Base-by-base conservation (phyloP, 169 alveolate species). In the Cryptosporidium meleagridis region DNA sequence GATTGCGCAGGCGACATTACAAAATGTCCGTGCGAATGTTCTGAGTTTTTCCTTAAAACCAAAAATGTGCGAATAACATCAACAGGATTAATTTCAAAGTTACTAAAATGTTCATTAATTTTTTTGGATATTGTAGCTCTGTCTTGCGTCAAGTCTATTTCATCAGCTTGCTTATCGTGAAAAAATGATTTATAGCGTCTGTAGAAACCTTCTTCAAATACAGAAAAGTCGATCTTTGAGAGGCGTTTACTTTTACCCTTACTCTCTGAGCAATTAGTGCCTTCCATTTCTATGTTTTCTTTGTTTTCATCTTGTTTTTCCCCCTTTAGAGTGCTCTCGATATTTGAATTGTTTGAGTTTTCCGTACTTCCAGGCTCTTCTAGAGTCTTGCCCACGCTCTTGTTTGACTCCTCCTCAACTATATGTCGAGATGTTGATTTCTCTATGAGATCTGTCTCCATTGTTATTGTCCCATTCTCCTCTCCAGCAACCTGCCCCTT, bases 1-100 rank as follows among this genome's bases (percentile, higher is more conserved):
- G 89, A 80, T 62, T 59, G 89, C 16, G 89, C 89, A 12, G 89
- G 89, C 18, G 89, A 80, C 73, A 80, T 65, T 3, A 59, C 67
- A 29, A 65, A 41, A 35, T 80, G 75, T 0, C 68, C 80, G 33
- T 80, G 73, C 23, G 89, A 80, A 80, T 80, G 59, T 44, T 80
- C 89, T 21, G 89, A 80, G 70, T 62, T 80, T 44, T 80, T 80
- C 31, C 75, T 80, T 23, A 80, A 41, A 12, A 80, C 89, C 39
- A 80, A 51, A 41, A 80, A 80, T n/a, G 89, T 80, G 9, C 89
- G 89, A 29, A 80, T 80, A 23, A 80, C 89, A 18, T 80, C 89
- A 4, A 80, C 89, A 2, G 89, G 89, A 39, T 80, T 80, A 26
- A 80, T 80, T 41, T 80, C 89, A 59, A 80, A 80, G 41, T 29